Conservation (phyloP, 345 rosid genomes). For the Hevea brasiliensis region DNA sequence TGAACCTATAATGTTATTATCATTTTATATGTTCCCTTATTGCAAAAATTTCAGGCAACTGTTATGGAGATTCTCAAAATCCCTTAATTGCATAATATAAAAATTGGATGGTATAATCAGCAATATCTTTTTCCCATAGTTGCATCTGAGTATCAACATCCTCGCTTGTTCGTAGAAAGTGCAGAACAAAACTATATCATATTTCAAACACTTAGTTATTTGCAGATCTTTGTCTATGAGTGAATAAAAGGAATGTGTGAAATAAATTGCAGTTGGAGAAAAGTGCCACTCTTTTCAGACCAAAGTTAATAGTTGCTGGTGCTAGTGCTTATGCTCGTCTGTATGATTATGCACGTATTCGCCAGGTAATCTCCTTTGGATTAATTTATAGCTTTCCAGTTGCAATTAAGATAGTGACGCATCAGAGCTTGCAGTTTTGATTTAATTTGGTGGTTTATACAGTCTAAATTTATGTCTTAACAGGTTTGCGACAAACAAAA, state of each 20-base stretch:
- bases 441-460: conserved; percentile 9
- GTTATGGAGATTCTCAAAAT: neutral
- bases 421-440: conserved; percentile 9
- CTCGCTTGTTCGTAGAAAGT: neutral
- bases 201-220: neutral
- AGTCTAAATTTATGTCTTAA: conserved; percentile 12
- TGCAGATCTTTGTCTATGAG: neutral
- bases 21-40: neutral
- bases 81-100: neutral
- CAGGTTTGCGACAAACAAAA: conserved; percentile 99
- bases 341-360: conserved; percentile 86
- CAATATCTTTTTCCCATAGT: neutral
- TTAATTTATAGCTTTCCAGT: neutral
- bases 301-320: conserved; percentile 94
- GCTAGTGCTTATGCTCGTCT: conserved; percentile 97
- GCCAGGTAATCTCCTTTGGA: conserved; percentile 54
- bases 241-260: conserved; percentile 8
- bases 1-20: neutral
- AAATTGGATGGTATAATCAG: neutral
- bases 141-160: neutral
- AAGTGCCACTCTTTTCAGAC: conserved; percentile 92
- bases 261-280: conserved; percentile 76
- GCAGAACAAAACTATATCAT: neutral
- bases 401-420: neutral
- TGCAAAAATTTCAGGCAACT: neutral